A percentile compares a stretch with the other conserved stretches of the same genome.
Conservation (phyloP, 768 basidiomycete genomes). For the Termitomyces sp. region DNA sequence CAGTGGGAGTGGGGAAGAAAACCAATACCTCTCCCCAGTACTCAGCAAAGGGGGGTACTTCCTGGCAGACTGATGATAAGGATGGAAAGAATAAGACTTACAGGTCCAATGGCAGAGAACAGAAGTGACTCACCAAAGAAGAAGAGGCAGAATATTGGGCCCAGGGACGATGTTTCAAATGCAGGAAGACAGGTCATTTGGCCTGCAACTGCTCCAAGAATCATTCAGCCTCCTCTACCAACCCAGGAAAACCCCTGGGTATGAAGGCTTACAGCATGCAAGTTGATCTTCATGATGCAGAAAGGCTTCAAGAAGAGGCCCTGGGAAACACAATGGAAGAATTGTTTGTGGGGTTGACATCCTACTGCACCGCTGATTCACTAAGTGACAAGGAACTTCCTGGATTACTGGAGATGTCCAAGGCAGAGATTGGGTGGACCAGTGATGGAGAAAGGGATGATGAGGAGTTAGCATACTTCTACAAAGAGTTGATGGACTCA, state of each 20-base stretch:
- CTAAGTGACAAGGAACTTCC: too few species aligned
- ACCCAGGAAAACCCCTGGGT: neutral
- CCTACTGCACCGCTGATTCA: too few species aligned
- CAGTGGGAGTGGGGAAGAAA: neutral
- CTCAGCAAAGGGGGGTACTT: neutral
- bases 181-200: neutral
- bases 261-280: neutral
- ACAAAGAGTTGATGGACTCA: too few species aligned
- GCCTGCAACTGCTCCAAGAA: neutral
- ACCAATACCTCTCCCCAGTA: neutral
- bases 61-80: accelerated
- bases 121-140: neutral
- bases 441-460: too few species aligned
- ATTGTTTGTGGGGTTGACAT: neutral
- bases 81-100: neutral
- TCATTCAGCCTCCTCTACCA: neutral
- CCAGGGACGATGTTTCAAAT: neutral
- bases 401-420: too few species aligned
- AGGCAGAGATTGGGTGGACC: too few species aligned
- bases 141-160: neutral
- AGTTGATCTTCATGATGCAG: neutral
- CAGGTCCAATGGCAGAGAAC: too few species aligned
- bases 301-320: neutral
- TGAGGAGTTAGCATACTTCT: too few species aligned
- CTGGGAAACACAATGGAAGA: neutral